Base-by-base conservation (phyloP, 2,329 filamentous ascomycete genomes). In the Ramularia endophylla region DNA sequence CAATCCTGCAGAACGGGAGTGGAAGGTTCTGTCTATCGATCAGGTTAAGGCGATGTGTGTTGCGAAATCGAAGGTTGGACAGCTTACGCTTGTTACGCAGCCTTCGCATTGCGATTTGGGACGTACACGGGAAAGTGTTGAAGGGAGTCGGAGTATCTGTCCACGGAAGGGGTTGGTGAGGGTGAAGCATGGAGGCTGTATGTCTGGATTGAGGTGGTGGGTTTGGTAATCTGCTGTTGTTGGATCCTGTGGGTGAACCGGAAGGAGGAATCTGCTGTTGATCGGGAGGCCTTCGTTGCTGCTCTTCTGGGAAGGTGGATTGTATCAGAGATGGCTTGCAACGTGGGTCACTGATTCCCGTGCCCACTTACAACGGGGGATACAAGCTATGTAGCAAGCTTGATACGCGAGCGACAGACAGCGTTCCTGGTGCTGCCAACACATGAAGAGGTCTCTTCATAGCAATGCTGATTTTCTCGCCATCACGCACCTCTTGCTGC, bases 171-270 rank as follows among this genome's bases (percentile, higher is more conserved):
- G 51, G 1, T 28, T 53, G 34, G 43, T 49, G 9, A 43, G 46
- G 28, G 44, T 47, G 9, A 18, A 38, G 4, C 41, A 39, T 9
- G 31, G 41, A 25, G 28, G 35, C n/a, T 18, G 36, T 3, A 25
- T 40, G 22, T 40, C 48, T 8, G 40, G 45, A 13, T 27, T 53
- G 29, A 44, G 48, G 25, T 53, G 51, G 51, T 53, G 51, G 51
- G 36, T 51, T 9, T 51, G 48, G 51, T 53, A 35, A 50, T 38
- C 8, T n/a, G n/a, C n/a, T n/a, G n/a, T n/a, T n/a, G n/a, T n/a
- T n/a, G n/a, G 9, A 15, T 3, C 2, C 11, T 11, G 8, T 37
- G 20, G 35, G 2, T n/a, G 7, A 5, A 16, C 11, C 7, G 31
- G 11, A 11, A 25, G 22, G 6, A 25, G 22, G 11, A 11, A 25